phyloP scores from a whole-genome alignment of 1,284 basidiomycete genomes.

The Psilocybe mexicana region DNA sequence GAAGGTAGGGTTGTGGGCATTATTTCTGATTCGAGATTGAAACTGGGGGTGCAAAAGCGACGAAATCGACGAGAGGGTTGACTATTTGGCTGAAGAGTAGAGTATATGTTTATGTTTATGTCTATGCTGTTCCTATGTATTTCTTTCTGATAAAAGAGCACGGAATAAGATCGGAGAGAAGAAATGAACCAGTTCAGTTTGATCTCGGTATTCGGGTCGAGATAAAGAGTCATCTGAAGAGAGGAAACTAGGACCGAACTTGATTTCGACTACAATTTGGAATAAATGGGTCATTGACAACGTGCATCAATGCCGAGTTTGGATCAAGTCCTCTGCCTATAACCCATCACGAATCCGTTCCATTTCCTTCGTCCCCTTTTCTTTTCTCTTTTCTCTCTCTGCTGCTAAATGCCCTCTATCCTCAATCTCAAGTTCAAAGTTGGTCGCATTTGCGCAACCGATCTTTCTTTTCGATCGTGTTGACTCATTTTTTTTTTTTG shows the following conservation, averaged over 20 bases:
- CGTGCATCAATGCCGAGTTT: constrained; percentile 21
- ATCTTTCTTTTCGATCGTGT: constrained; percentile 15
- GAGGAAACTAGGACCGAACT: neutral
- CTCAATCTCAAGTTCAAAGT: constrained; percentile 88
- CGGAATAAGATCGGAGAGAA: constrained; percentile 21
- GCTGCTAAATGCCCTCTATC: constrained; percentile 67
- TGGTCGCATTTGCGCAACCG: constrained; percentile 28
- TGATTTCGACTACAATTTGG: constrained; percentile 14
- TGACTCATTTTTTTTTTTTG: constrained; percentile 24
- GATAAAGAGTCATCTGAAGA: constrained; percentile 21
- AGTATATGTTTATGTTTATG: neutral
- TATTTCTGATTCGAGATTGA: constrained; percentile 8
- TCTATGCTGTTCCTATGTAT: too few relatives aligned
- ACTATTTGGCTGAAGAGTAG: neutral
- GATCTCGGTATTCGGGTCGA: constrained; percentile 22
- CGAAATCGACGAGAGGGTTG: too few relatives aligned
- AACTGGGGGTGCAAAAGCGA: neutral
- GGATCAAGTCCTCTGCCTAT: constrained; percentile 22
- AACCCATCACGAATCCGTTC: constrained; percentile 18
- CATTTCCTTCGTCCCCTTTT: constrained; percentile 20
- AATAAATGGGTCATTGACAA: constrained; percentile 20
- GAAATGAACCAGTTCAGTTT: constrained; percentile 17
- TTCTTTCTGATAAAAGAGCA: neutral
- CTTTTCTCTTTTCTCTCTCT: constrained; percentile 13
- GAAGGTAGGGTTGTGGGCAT: constrained; percentile 20